Percentiles rank a stretch among this genome's conserved stretches.
phyloP scores from a whole-genome alignment of 352 stramenopile genomes.

The Phytopythium ostracodes region DNA sequence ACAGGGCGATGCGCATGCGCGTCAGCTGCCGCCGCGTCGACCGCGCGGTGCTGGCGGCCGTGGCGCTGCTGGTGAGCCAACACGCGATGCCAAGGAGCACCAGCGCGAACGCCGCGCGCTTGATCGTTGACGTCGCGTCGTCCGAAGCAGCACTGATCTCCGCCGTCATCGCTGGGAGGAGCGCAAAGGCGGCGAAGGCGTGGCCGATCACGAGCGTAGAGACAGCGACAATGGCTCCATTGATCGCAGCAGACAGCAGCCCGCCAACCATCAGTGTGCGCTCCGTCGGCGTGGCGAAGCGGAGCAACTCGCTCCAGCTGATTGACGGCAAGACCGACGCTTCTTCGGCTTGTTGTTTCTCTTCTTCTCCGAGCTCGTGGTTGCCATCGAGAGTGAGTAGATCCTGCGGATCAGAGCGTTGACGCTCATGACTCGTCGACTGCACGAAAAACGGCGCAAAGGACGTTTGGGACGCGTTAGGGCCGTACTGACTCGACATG shows the following conservation, averaged over 20 bases:
- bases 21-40: slow-evolving; percentile 1
- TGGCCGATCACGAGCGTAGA: slow-evolving; percentile 2
- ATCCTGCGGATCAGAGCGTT: background rate
- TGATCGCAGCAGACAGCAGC: background rate
- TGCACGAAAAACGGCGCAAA: slow-evolving; percentile 3
- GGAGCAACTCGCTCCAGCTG: slow-evolving; percentile 3
- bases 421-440: background rate
- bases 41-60: slow-evolving; percentile 1
- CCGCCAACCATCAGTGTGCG: background rate
- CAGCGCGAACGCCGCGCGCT: background rate
- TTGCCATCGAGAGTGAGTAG: background rate
- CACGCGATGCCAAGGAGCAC: slow-evolving; percentile 1
- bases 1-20: slow-evolving; percentile 2
- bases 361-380: background rate
- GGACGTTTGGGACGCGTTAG: background rate
- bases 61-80: background rate
- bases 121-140: background rate
- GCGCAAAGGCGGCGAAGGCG: slow-evolving; percentile 1
- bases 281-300: slow-evolving; percentile 3
- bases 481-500: slow-evolving; percentile 5
- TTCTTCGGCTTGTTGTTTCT: background rate
- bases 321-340: background rate
- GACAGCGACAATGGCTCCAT: background rate
- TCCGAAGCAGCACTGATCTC: too few relatives aligned
- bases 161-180: background rate